Evolutionary conservation across 306 rosid genomes (phyloP), one percentile per base, ranked within the genome.

Genomic region (Boehmeria nivea): DNA sequence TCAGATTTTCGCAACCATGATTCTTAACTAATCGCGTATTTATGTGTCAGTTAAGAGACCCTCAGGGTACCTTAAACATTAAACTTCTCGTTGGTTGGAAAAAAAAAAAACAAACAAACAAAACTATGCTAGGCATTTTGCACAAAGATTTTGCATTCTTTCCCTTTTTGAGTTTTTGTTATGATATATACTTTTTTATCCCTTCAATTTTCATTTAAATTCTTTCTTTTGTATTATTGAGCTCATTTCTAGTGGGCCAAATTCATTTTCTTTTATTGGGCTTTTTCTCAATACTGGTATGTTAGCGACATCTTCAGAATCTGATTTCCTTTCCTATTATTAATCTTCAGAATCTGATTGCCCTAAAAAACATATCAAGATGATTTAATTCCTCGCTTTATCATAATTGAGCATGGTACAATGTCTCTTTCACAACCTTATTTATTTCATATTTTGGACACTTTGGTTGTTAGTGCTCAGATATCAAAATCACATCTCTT

Each of bases 161-260:
- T 31, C 36, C 9, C 45, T n/a, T 15, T 40, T 40, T 40, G n/a
- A n/a, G n/a, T n/a, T n/a, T n/a, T n/a, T n/a, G n/a, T n/a, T n/a
- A n/a, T n/a, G n/a, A n/a, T n/a, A 40, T 12, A 40, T 40, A 15
- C 6, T 2, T 42, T 1, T 17, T 2, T 42, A 3, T 42, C 10
- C 6, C 10, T 42, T 42, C 8, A 10, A 31, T 31, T 13, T 42
- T 14, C 2, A 42, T 13, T 0, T 13, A 13, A 3, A 16, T 42
- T 6, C 6, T 7, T 42, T 42, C 9, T 14, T 20, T 42, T 23
- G 36, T 17, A 25, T 22, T 34, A 23, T 60, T 33, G 67, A n/a
- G 22, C 56, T 43, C 51, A 21, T 59, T 56, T 40, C 21, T 21
- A 9, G 20, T 39, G 50, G 51, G 40, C 49, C 23, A 21, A 37